Percentiles rank a stretch among this genome's conserved stretches.
Conservation (phyloP, 495 filamentous ascomycete genomes). For the Jackrogersella multiformis region DNA sequence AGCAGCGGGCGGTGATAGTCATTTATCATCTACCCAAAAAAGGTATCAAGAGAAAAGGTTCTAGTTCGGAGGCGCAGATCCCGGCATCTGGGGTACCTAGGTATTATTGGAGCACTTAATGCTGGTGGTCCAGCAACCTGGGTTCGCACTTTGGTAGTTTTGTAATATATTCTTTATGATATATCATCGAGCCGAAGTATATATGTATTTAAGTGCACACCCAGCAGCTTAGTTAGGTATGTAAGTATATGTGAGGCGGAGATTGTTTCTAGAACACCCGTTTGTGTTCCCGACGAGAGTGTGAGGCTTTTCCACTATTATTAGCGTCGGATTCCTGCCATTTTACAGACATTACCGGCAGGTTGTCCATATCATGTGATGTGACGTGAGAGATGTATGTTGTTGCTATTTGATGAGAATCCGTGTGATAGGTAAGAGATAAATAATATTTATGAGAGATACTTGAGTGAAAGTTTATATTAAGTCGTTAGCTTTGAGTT, state of each 20-base stretch:
- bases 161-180: slow-evolving; percentile 24
- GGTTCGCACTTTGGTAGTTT: slow-evolving; percentile 26
- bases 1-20: slow-evolving; percentile 12
- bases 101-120: slow-evolving; percentile 16
- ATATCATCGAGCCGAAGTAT: slow-evolving; percentile 18
- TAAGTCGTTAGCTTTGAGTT: slow-evolving; percentile 29
- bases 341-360: slow-evolving; percentile 29
- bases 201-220: too few relatives aligned
- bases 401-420: background rate
- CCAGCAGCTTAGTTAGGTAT: background rate
- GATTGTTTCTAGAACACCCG: slow-evolving; percentile 38
- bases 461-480: slow-evolving; percentile 1
- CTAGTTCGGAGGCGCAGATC: slow-evolving; percentile 30
- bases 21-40: slow-evolving; percentile 4
- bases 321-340: slow-evolving; percentile 13
- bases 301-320: slow-evolving; percentile 19
- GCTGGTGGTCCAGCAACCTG: slow-evolving; percentile 19
- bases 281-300: slow-evolving; percentile 2
- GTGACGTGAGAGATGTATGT: background rate
- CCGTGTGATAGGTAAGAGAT: background rate
- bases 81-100: slow-evolving; percentile 22
- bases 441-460: background rate
- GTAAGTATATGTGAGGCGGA: slow-evolving; percentile 16
- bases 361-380: slow-evolving; percentile 37
- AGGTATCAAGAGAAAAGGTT: background rate